Evolutionary conservation across 345 rosid genomes (phyloP).

Genomic region (Citrus sp.): DNA sequence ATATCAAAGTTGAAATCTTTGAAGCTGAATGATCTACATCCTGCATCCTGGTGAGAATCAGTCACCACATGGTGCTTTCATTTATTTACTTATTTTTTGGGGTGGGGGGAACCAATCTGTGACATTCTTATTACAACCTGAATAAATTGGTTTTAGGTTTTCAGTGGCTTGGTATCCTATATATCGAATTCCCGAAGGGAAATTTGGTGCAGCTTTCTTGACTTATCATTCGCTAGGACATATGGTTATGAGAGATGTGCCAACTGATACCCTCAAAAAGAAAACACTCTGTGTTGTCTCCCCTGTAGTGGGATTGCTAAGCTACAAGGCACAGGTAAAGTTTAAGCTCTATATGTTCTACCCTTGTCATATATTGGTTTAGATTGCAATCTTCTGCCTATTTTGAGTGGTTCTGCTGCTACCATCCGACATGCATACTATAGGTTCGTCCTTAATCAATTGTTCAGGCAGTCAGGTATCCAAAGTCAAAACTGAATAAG

Average conservation of each 20-base stretch:
- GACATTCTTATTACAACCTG: neutral
- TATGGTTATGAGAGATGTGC: neutral
- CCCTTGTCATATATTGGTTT: neutral
- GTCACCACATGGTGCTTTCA: neutral
- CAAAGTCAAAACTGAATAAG: too few relatives aligned
- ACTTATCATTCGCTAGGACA: conserved; percentile 28
- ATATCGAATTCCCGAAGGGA: conserved; percentile 26
- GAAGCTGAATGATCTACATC: conserved; percentile 28
- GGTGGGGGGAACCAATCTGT: neutral
- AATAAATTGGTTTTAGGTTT: conserved; percentile 19
- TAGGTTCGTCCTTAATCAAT: too few relatives aligned
- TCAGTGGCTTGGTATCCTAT: conserved; percentile 38
- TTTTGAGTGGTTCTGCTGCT: neutral
- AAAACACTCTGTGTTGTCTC: conserved; percentile 2
- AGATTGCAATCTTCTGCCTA: neutral
- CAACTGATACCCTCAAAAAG: conserved; percentile 9
- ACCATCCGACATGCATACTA: too few relatives aligned
- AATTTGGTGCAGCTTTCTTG: conserved; percentile 27
- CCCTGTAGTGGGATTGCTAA: conserved; percentile 27
- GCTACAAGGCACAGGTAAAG: conserved; percentile 23
- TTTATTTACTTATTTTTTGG: neutral
- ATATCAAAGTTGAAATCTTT: conserved; percentile 19
- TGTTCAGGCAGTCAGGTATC: too few relatives aligned
- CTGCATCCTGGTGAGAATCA: conserved; percentile 25
- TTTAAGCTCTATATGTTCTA: neutral